A percentile compares a stretch with the other conserved stretches of the same genome.
Conservation (phyloP, 106 monocot species). For the Chionographis japonica region DNA sequence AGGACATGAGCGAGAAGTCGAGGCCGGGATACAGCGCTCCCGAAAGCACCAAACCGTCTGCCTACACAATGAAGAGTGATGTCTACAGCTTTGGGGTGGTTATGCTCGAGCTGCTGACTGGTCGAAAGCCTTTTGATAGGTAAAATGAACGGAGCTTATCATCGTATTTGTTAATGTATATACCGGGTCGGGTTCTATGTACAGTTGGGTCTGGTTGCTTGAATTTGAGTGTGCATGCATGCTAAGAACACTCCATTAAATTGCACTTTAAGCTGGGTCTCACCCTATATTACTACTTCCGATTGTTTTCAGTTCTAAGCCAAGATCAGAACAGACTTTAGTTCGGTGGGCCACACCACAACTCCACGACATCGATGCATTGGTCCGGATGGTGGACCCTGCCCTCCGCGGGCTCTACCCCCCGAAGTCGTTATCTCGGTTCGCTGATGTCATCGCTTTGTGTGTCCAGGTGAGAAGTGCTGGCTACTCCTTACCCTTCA, state of each 20-base stretch:
- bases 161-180: not conserved
- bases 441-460: slow-evolving; percentile 83
- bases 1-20: slow-evolving; percentile 37
- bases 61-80: slow-evolving; percentile 52
- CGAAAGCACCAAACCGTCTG: slow-evolving; percentile 39
- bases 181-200: no score
- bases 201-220: no score
- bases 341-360: slow-evolving; percentile 71
- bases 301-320: slow-evolving; percentile 54
- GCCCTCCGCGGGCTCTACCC: slow-evolving; percentile 86
- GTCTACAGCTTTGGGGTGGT: slow-evolving; percentile 65
- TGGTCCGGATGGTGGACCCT: slow-evolving; percentile 79
- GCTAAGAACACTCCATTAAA: no score
- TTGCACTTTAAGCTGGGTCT: no score
- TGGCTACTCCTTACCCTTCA: no score
- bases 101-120: slow-evolving; percentile 67
- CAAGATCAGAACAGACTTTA: slow-evolving; percentile 53
- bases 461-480: slow-evolving; percentile 70
- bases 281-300: not conserved
- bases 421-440: slow-evolving; percentile 80
- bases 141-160: not conserved
- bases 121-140: slow-evolving; percentile 52
- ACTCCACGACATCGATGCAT: slow-evolving; percentile 79
- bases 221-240: no score
- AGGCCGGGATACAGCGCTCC: slow-evolving; percentile 46